Percentiles rank a stretch among this genome's conserved stretches.
phyloP scores from a whole-genome alignment of 306 rosid species.

The Pyrus communis region DNA sequence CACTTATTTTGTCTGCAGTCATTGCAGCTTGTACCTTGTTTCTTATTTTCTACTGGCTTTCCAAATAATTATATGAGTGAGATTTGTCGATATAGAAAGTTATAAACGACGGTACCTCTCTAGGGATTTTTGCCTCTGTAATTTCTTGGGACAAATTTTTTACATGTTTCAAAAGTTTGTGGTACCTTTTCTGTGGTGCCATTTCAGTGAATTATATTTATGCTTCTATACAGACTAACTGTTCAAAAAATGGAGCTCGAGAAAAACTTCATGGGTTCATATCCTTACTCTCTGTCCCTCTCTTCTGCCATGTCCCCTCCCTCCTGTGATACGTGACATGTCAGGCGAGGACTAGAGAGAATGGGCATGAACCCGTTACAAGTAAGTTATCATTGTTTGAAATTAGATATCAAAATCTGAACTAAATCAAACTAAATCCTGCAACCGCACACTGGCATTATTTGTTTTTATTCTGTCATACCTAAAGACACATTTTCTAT shows the following conservation, averaged over 20 bases:
- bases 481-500: background rate
- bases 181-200: conserved; percentile 4
- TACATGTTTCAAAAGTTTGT: conserved; percentile 5
- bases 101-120: conserved; percentile 15
- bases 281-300: background rate
- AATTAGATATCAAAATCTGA: background rate
- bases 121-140: conserved; percentile 27
- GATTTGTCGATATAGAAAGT: conserved; percentile 19
- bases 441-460: background rate
- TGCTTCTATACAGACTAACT: background rate
- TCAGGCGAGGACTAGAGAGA: background rate
- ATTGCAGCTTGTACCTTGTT: conserved; percentile 96
- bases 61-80: conserved; percentile 46
- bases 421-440: background rate
- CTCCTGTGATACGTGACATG: background rate
- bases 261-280: background rate
- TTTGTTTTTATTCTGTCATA: background rate
- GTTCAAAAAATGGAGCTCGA: background rate
- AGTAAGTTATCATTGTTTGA: background rate
- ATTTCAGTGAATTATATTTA: background rate
- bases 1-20: conserved; percentile 79
- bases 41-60: conserved; percentile 93
- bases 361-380: too few relatives aligned
- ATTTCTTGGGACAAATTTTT: conserved; percentile 19
- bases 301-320: background rate